Evolutionary conservation across 179 eudicot genomes (phyloP), one percentile per base, ranked within the genome.

Genomic region (Camellia oleifera): DNA sequence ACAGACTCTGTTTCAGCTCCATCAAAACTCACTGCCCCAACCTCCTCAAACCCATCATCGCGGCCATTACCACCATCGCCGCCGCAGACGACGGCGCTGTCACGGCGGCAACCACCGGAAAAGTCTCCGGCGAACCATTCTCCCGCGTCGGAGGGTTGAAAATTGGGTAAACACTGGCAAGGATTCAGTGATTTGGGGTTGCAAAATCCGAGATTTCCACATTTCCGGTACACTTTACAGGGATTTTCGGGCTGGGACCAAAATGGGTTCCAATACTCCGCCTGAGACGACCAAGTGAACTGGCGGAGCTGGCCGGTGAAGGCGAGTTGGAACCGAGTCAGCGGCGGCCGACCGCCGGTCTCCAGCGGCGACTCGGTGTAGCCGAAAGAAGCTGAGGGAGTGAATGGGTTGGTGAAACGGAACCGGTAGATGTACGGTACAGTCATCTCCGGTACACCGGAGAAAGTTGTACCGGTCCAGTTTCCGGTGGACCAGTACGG

Each of bases 401-500:
- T 91, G 66, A 87, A 89, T 0, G 91, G 91, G 15, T 81, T 60
- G 0, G 68, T 72, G 77, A 94, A 94, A 64, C 92, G 73, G 81
- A 94, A 94, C 67, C 74, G 85, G 80, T 92, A 93, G 63, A 93
- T 90, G 77, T 94, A 94, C 23, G 85, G 86, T 13, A 92, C 84
- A 6, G 88, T 88, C 98, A 94, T 94, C 67, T 94, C 91, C 26
- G 98, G 98, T 3, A 94, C 92, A 42, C 86, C 85, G 32, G 81
- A 44, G 82, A 94, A 94, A 1, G 87, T 72, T 15, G 46, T 63
- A 0, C 92, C 92, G 8, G 87, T 88, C 98, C 98, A 94, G 40
- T 89, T 87, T 2, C 98, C 98, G 56, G 92, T 85, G 0, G 74
- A 77, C 97, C 98, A 94, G 70, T 92, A 94, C 75, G 86, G 18